Evolutionary conservation across 208 protist species (phyloP).

Genomic region (Spongospora subterranea): DNA sequence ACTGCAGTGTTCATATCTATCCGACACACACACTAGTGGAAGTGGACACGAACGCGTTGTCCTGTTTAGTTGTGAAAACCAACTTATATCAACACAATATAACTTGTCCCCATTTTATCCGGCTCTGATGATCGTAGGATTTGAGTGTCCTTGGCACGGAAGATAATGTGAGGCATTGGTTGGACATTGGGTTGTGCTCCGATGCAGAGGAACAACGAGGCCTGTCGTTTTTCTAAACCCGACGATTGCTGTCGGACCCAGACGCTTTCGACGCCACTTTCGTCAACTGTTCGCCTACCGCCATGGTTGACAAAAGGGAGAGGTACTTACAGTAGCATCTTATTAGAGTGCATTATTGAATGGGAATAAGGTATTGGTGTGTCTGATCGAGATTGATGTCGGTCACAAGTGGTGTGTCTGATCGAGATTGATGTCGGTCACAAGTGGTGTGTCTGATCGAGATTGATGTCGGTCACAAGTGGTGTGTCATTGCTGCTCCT

Average conservation of each 20-base stretch:
- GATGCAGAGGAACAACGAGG: neutral
- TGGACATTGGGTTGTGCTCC: neutral
- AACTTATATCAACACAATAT: too few species aligned
- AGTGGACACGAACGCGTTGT: too few species aligned
- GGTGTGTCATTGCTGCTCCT: too few species aligned
- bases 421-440: too few species aligned
- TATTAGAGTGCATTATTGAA: neutral
- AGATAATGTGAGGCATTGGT: neutral
- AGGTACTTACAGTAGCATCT: neutral
- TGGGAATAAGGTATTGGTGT: too few species aligned
- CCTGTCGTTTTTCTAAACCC: neutral
- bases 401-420: too few species aligned
- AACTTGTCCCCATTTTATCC: neutral
- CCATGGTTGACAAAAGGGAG: conserved; percentile 40
- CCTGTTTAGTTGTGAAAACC: too few species aligned
- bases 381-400: too few species aligned
- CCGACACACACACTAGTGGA: too few species aligned
- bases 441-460: too few species aligned
- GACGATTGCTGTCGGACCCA: neutral
- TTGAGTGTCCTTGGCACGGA: neutral
- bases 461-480: too few species aligned
- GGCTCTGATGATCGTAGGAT: neutral
- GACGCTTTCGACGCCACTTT: conserved; percentile 22
- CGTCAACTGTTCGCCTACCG: conserved; percentile 10
- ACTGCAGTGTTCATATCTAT: neutral